Evolutionary conservation across 345 rosid genomes (phyloP), one percentile per base, ranked within the genome.

Genomic region (Pistacia vera): DNA sequence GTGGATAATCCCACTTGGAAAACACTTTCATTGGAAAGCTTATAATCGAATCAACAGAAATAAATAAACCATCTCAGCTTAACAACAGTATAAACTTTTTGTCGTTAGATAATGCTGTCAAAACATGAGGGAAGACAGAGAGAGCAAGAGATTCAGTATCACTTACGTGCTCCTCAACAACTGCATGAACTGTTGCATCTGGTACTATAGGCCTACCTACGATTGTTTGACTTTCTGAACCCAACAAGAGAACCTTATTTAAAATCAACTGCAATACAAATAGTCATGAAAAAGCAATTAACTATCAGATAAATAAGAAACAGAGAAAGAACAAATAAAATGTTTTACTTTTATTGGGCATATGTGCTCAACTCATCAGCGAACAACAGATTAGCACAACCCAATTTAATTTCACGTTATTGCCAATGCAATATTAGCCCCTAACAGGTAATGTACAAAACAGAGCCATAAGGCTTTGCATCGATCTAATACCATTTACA

Each of bases 161-260:
- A 83, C 97, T 91, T 81, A 97, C 99, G 83, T 94, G 99, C 78
- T 97, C 97, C 90, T 97, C 99, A 2, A 94, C 99, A 76, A 97
- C 87, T 66, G 98, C 97, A 84, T 94, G 95, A 71, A 96, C 97
- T 71, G 87, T 82, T 12, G 95, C 94, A 74, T 91, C 94, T 58
- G 91, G 95, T 75, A 97, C 80, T n/a, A 78, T 85, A 25, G 99
- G 98, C 80, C 98, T 83, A 58, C 98, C 99, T 4, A 94, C 77
- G 33, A 94, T 85, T 22, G 99, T 90, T 80, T 94, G 93, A 73
- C 85, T 74, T 41, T 79, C 75, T 18, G 99, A 90, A 63, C 98
- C 98, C 75, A 97, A 78, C 82, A 97, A 72, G 67, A 92, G 89
- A 79, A 97, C 97, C 90, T 92, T 97, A 82, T 84, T 94, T 78